phyloP scores from a whole-genome alignment of 2,329 filamentous ascomycete genomes.

The Pseudogymnoascus sp. region DNA sequence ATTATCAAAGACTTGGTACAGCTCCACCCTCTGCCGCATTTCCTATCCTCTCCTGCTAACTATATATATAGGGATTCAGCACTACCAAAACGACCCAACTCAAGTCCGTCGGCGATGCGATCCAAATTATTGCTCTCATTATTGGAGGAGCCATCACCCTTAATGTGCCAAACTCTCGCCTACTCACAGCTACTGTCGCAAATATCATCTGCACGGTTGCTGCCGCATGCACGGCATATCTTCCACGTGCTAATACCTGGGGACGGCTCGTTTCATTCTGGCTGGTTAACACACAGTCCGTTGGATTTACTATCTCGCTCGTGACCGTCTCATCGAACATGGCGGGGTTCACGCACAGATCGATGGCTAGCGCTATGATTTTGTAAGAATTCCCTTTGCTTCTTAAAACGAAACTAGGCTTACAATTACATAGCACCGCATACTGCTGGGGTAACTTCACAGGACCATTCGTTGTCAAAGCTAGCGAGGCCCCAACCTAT shows the following conservation, averaged over 20 bases:
- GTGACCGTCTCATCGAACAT: conserved; percentile 28
- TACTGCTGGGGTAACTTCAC: conserved; percentile 34
- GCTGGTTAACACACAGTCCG: conserved; percentile 31
- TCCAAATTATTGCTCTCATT: conserved; percentile 31
- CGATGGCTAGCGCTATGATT: conserved; percentile 28
- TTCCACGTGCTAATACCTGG: conserved; percentile 29
- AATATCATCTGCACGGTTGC: conserved; percentile 30
- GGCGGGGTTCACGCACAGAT: not conserved
- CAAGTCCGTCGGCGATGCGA: conserved; percentile 31
- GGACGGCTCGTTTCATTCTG: conserved; percentile 29
- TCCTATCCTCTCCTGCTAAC: not conserved
- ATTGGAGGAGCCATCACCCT: conserved; percentile 30
- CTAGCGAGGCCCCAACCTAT: conserved; percentile 27
- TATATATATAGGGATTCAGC: conserved; percentile 21
- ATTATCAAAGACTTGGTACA: conserved; percentile 26
- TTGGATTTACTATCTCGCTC: conserved; percentile 30
- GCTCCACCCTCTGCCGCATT: not conserved
- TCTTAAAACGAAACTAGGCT: not conserved
- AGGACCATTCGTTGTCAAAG: conserved; percentile 31
- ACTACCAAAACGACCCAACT: conserved; percentile 29
- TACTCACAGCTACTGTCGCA: conserved; percentile 25
- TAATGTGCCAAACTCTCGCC: conserved; percentile 27
- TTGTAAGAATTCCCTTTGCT: conserved; percentile 21
- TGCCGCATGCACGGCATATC: conserved; percentile 28
- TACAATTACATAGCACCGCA: conserved; percentile 22